A percentile compares a stretch with the other conserved stretches of the same genome.
These are phyloP conservation scores for Hymenoscyphus albidus DNA, from an alignment of 2,329 filamentous ascomycete species.

Conservation along the genomic window DNA sequence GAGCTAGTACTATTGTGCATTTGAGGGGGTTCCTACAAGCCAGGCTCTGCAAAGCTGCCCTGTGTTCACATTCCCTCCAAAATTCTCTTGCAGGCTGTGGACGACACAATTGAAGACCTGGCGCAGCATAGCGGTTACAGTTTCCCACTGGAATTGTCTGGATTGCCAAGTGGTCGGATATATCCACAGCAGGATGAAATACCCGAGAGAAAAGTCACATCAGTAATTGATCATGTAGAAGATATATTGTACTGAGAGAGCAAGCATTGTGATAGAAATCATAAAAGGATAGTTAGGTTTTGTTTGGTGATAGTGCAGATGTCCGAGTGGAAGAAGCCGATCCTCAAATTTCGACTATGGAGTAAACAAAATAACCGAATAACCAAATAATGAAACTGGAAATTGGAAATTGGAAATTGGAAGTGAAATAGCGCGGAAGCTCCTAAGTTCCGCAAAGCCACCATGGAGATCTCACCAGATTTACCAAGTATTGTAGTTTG, in stretches of 20 bases:
- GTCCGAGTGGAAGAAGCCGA: background rate
- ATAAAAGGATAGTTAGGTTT: no score
- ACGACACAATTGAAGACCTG: background rate
- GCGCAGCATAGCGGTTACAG: background rate
- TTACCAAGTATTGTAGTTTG: no score
- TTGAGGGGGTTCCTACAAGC: background rate
- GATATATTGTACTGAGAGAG: background rate
- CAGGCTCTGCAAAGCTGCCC: background rate
- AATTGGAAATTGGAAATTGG: no score
- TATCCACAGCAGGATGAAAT: background rate
- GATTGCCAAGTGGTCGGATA: background rate
- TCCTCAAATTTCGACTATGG: background rate
- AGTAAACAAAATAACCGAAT: background rate
- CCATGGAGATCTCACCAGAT: no score
- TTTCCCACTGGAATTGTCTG: background rate
- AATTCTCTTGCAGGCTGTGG: background rate
- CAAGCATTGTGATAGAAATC: background rate
- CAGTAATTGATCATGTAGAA: background rate
- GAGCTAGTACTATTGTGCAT: background rate
- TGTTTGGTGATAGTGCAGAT: background rate
- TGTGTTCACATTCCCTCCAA: background rate
- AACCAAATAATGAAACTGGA: no score
- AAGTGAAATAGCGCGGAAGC: no score
- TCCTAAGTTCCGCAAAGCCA: no score
- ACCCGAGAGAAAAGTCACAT: background rate